These are phyloP conservation scores for Clavaria fumosa DNA, from an alignment of 768 basidiomycete species.

Conservation along the genomic window DNA sequence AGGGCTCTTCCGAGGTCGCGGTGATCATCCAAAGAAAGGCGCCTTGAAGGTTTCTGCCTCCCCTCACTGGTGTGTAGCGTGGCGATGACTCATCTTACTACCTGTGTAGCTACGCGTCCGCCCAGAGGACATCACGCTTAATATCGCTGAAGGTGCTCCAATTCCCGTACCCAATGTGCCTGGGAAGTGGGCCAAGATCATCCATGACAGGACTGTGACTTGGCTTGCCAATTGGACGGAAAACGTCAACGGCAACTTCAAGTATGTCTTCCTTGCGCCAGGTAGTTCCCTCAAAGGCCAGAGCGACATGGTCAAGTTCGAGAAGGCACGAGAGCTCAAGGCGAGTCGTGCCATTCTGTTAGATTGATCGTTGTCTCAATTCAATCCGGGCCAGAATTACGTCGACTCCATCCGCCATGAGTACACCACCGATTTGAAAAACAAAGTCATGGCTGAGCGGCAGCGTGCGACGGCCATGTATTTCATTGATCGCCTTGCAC, in stretches of 20 bases:
- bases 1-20: slow-evolving; percentile 94
- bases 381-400: slow-evolving; percentile 41
- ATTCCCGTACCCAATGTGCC: slow-evolving; percentile 83
- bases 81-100: slow-evolving; percentile 5
- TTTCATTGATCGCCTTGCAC: slow-evolving; percentile 91
- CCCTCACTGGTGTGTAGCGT: not conserved
- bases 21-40: slow-evolving; percentile 97
- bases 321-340: slow-evolving; percentile 94
- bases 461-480: slow-evolving; percentile 99
- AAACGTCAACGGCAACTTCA: slow-evolving; percentile 89
- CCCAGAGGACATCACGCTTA: slow-evolving; percentile 92
- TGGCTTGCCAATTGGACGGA: slow-evolving; percentile 99
- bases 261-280: slow-evolving; percentile 98
- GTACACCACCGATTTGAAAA: slow-evolving; percentile 71
- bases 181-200: slow-evolving; percentile 78
- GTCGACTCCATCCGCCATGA: slow-evolving; percentile 85
- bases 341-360: slow-evolving; percentile 24
- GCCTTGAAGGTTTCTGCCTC: slow-evolving; percentile 59
- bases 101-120: slow-evolving; percentile 56
- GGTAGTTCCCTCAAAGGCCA: slow-evolving; percentile 96
- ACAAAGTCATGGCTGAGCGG: slow-evolving; percentile 85
- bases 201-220: slow-evolving; percentile 92
- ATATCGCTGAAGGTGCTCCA: slow-evolving; percentile 66
- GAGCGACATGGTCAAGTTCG: slow-evolving; percentile 95
- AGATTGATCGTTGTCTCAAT: slow-evolving; percentile 4